phyloP scores from a whole-genome alignment of 2,329 filamentous ascomycete genomes.

The Leptographium lundbergii region DNA sequence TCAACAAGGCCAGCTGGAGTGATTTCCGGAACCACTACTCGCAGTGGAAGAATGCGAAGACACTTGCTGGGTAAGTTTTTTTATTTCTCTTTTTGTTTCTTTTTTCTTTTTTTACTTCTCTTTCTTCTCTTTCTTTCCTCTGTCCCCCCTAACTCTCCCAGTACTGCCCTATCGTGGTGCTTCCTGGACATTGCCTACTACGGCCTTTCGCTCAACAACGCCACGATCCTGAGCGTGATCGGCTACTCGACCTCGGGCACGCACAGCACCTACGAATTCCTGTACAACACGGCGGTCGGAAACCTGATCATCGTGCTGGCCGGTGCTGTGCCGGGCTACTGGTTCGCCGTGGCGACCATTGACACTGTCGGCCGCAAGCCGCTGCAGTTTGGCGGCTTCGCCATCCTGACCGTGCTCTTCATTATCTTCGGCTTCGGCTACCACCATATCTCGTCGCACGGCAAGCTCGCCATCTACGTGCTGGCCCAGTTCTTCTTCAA shows the following conservation, averaged over 20 bases:
- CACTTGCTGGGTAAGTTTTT: conserved; percentile 25
- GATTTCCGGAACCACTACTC: conserved; percentile 64
- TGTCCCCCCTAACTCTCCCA: not conserved
- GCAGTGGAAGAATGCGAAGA: conserved; percentile 57
- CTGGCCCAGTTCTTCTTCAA: conserved; percentile 48
- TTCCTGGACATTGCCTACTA: conserved; percentile 53
- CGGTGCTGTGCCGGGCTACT: conserved; percentile 72
- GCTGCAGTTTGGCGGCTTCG: conserved; percentile 56
- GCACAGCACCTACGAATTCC: conserved; percentile 50
- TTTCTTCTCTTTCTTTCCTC: not conserved
- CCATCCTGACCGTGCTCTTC: conserved; percentile 47
- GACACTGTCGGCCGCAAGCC: conserved; percentile 67
- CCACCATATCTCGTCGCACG: conserved; percentile 35
- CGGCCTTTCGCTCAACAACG: conserved; percentile 64
- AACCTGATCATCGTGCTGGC: conserved; percentile 70
- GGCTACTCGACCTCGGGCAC: conserved; percentile 48
- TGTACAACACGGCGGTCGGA: conserved; percentile 64
- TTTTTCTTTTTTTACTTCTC: not conserved
- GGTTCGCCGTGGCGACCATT: conserved; percentile 58
- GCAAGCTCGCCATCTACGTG: conserved; percentile 42
- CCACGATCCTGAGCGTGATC: conserved; percentile 56
- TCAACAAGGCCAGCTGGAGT: conserved; percentile 56
- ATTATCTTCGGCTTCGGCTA: conserved; percentile 52
- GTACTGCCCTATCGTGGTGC: conserved; percentile 76
- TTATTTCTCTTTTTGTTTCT: not conserved